Base-by-base conservation (phyloP, 768 basidiomycete genomes). In the Lactarius hatsudake region DNA sequence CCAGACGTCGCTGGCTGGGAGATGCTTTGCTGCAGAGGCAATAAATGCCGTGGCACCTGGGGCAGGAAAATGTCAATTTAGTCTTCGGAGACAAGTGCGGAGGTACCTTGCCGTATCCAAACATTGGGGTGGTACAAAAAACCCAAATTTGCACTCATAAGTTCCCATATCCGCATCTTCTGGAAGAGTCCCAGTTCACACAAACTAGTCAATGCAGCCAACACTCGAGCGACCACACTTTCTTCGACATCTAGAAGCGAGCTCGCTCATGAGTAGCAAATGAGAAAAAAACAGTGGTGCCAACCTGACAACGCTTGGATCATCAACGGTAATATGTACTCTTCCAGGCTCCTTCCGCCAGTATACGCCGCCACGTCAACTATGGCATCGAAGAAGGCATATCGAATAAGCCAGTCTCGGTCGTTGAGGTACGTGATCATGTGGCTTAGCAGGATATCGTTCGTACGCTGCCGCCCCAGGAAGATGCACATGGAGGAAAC, bases 321-420 rank as follows among this genome's bases (percentile, higher is more conserved):
- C 93, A 98, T 95, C 66, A 99, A 76, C 0, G 97, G 97, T n/a
- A 97, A 75, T 61, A 98, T 96, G 72, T 98, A 98, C 72, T 98
- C 95, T 74, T 98, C 97, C 72, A 98, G 74, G 71, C 93, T 96
- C 65, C 89, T 81, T 36, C 91, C 90, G 1, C 96, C 96, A 3
- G 96, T 93, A 78, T 93, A 96, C 0, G 91, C 92, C 6, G 96
- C 96, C 1, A 99, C 94, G 68, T 94, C 95, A 23, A 98, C 93
- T 34, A 97, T 94, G 67, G 91, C 91, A 74, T 96, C 95, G 73
- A 98, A 97, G 77, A 98, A 99, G 0, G 93, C 92, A 72, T 88
- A 86, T 2, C 97, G 85, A 61, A 98, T 78, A 18, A 90, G 78
- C 96, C 97, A 98, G 75, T 98, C 96, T 20, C 93, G 82, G 73